phyloP scores from a whole-genome alignment of 345 rosid species.

The Corchorus olitorius region DNA sequence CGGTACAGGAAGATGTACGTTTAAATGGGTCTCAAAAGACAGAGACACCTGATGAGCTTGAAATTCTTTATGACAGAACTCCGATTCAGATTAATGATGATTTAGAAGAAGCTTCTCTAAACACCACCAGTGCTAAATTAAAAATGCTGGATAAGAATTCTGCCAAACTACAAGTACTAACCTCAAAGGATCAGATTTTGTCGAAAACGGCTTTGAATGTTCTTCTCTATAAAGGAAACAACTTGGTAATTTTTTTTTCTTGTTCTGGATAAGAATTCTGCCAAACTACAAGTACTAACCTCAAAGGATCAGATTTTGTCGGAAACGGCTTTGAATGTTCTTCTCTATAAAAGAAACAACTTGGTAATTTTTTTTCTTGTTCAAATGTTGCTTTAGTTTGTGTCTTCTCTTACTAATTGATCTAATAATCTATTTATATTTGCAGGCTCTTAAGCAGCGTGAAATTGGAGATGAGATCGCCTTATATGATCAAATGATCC shows the following conservation, averaged over 20 bases:
- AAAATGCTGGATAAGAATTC: constrained; percentile 16
- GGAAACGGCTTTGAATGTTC: constrained; percentile 51
- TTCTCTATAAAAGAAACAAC: constrained; percentile 57
- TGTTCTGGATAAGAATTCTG: too few relatives aligned
- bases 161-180: constrained; percentile 33
- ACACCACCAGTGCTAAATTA: constrained; percentile 15
- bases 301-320: constrained; percentile 47
- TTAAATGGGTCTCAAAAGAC: constrained; percentile 6
- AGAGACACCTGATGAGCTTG: constrained; percentile 17
- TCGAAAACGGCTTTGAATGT: constrained; percentile 53
- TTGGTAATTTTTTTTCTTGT: constrained; percentile 44
- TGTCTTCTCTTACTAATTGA: neutral
- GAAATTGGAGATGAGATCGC: constrained; percentile 69
- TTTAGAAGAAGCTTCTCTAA: constrained; percentile 3
- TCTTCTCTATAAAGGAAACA: constrained; percentile 58
- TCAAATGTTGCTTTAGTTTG: constrained; percentile 16
- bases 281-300: constrained; percentile 36
- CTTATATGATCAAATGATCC: constrained; percentile 51
- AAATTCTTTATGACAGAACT: constrained; percentile 5
- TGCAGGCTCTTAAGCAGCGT: constrained; percentile 72
- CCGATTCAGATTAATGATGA: neutral
- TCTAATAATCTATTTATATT: neutral
- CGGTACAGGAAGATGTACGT: constrained; percentile 9
- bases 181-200: constrained; percentile 45
- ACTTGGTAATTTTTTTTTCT: constrained; percentile 48